A percentile compares a stretch with the other conserved stretches of the same genome.
These are phyloP conservation scores for Trypanosoma cruzi DNA, from an alignment of 208 protist species.

Conservation along the genomic window DNA sequence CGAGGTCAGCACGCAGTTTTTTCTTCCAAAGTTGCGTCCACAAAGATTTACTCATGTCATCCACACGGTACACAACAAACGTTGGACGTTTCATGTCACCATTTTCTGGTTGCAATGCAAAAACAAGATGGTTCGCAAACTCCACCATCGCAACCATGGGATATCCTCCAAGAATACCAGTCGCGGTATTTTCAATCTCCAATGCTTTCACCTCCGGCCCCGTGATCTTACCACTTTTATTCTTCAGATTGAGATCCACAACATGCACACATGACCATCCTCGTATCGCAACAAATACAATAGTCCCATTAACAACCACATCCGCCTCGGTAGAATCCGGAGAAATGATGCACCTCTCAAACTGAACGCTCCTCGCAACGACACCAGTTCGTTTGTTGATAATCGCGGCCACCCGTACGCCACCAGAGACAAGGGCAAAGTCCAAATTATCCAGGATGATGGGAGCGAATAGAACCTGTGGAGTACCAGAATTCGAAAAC, in stretches of 20 bases:
- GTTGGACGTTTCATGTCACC: slow-evolving; percentile 1
- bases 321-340: background rate
- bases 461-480: slow-evolving; percentile 7
- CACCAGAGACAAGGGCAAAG: slow-evolving; percentile 22
- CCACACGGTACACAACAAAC: slow-evolving; percentile 22
- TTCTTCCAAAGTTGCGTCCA: slow-evolving; percentile 7
- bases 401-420: slow-evolving; percentile 11
- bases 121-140: slow-evolving; percentile 17
- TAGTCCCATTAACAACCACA: slow-evolving; percentile 23
- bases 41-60: background rate
- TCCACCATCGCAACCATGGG: slow-evolving; percentile 9
- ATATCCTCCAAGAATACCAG: background rate
- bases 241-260: slow-evolving; percentile 12
- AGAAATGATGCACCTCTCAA: slow-evolving; percentile 15
- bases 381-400: slow-evolving; percentile 23
- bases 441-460: slow-evolving; percentile 18
- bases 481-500: background rate
- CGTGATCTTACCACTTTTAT: background rate
- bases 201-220: slow-evolving; percentile 6
- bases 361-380: background rate
- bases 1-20: slow-evolving; percentile 1
- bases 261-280: slow-evolving; percentile 27
- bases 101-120: background rate
- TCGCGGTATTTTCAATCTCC: background rate
- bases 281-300: slow-evolving; percentile 15